Conservation (phyloP, 208 protist genomes). For the Sergeia podlipaevii region DNA sequence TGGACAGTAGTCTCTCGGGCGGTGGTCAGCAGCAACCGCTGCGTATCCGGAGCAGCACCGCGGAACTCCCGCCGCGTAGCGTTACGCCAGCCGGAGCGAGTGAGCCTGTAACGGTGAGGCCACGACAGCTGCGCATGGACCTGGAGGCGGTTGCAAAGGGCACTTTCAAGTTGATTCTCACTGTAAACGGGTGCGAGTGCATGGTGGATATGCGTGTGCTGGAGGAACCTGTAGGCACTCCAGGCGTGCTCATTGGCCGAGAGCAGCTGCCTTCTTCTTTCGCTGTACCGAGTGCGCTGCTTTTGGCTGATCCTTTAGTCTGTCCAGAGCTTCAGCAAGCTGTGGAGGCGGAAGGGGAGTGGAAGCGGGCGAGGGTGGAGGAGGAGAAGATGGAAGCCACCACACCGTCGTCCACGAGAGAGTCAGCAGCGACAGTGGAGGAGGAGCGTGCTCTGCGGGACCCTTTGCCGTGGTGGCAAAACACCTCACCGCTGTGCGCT, state of each 20-base stretch:
- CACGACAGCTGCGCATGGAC: slow-evolving; percentile 21
- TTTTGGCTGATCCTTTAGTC: slow-evolving; percentile 35
- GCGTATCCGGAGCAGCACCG: neutral
- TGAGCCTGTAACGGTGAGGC: neutral
- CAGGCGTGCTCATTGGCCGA: slow-evolving; percentile 72
- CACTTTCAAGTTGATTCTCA: slow-evolving; percentile 34
- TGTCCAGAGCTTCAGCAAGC: slow-evolving; percentile 7
- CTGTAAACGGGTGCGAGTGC: slow-evolving; percentile 36
- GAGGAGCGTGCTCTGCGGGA: too few relatives aligned
- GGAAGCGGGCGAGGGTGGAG: slow-evolving; percentile 5
- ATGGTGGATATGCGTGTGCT: slow-evolving; percentile 48
- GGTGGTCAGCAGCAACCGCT: neutral
- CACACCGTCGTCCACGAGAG: neutral
- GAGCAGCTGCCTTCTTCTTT: slow-evolving; percentile 44
- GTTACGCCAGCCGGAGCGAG: neutral
- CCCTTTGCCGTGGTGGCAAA: slow-evolving; percentile 71
- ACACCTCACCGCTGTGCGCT: slow-evolving; percentile 44
- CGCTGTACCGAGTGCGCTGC: slow-evolving; percentile 15
- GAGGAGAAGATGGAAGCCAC: slow-evolving; percentile 5
- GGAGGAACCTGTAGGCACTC: slow-evolving; percentile 31
- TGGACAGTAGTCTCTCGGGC: too few relatives aligned
- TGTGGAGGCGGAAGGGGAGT: slow-evolving; percentile 12
- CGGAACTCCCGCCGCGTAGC: neutral
- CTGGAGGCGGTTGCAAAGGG: slow-evolving; percentile 17
- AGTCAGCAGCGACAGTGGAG: slow-evolving; percentile 4